phyloP scores from a whole-genome alignment of 345 rosid species.

The Aquilaria yunnanensis region DNA sequence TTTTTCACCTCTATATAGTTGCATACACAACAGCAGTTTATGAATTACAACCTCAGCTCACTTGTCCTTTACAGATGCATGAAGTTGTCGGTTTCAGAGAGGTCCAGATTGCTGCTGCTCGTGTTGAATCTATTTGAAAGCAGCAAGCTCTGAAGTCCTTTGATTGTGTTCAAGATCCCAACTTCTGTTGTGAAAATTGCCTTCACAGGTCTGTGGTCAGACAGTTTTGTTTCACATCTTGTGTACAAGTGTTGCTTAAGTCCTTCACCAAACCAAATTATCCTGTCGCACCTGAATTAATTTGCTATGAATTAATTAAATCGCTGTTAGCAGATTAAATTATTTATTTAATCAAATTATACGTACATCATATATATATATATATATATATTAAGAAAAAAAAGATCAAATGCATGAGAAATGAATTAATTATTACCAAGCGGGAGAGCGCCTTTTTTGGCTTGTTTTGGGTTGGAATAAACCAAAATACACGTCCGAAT shows the following conservation, averaged over 20 bases:
- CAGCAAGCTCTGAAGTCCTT: conserved; percentile 35
- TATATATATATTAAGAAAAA: no score
- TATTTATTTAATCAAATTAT: no score
- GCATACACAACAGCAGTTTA: no score
- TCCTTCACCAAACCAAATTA: conserved; percentile 64
- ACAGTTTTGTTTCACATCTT: conserved; percentile 59
- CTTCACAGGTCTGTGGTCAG: conserved; percentile 82
- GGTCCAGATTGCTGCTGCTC: conserved; percentile 16
- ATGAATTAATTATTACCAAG: conserved; percentile 37
- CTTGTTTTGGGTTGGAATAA: conserved; percentile 37
- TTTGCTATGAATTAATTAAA: no score
- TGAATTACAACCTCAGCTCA: conserved; percentile 14
- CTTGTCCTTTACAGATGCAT: conserved; percentile 19
- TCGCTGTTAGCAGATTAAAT: no score
- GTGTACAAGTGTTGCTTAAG: conserved; percentile 53
- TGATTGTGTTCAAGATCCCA: conserved; percentile 14
- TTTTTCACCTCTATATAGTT: no score
- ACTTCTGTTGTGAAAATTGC: conserved; percentile 52
- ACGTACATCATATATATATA: no score
- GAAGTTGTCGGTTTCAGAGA: conserved; percentile 23
- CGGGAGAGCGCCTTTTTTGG: conserved; percentile 69
- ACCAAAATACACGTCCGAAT: conserved; percentile 61
- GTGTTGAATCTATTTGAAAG: conserved; percentile 52
- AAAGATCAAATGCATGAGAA: not conserved
- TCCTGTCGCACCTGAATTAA: conserved; percentile 58